Percentiles rank a stretch among this genome's conserved stretches.
phyloP scores from a whole-genome alignment of 345 rosid genomes.

The Syzygium jambos region DNA sequence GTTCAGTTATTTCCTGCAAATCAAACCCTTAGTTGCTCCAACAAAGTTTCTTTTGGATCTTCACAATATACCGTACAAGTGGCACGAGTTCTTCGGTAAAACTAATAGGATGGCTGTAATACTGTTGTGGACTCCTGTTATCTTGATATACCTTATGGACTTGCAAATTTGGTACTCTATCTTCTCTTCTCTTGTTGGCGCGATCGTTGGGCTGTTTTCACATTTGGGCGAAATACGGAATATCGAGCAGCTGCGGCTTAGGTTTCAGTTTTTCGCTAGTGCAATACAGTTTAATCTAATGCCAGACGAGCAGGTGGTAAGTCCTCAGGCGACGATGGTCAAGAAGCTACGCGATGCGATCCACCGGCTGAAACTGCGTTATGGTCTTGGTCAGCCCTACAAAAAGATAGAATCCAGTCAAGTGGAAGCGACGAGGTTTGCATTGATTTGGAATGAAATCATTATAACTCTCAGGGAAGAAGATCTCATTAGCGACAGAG shows the following conservation, averaged over 20 bases:
- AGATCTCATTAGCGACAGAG: constrained; percentile 68
- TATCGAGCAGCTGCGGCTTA: constrained; percentile 72
- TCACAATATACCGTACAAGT: constrained; percentile 12
- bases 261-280: constrained; percentile 90
- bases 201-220: constrained; percentile 52
- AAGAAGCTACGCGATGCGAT: constrained; percentile 76
- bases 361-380: constrained; percentile 62
- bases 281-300: constrained; percentile 89
- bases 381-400: constrained; percentile 79
- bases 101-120: constrained; percentile 45
- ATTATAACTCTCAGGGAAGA: constrained; percentile 71
- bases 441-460: constrained; percentile 89
- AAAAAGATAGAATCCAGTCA: constrained; percentile 77
- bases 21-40: constrained; percentile 66
- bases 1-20: constrained; percentile 81
- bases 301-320: constrained; percentile 49
- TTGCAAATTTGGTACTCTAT: constrained; percentile 87
- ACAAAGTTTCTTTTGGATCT: constrained; percentile 46
- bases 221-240: constrained; percentile 92
- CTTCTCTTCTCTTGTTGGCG: constrained; percentile 65
- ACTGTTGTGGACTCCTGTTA: constrained; percentile 72
- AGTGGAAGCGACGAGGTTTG: constrained; percentile 80
- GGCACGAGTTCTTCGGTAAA: constrained; percentile 78
- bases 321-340: constrained; percentile 50
- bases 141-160: constrained; percentile 73